Percentiles rank a stretch among this genome's conserved stretches.
Conservation (phyloP, 805 yeast genomes). For the Wickerhamomyces subpelliculosus region DNA sequence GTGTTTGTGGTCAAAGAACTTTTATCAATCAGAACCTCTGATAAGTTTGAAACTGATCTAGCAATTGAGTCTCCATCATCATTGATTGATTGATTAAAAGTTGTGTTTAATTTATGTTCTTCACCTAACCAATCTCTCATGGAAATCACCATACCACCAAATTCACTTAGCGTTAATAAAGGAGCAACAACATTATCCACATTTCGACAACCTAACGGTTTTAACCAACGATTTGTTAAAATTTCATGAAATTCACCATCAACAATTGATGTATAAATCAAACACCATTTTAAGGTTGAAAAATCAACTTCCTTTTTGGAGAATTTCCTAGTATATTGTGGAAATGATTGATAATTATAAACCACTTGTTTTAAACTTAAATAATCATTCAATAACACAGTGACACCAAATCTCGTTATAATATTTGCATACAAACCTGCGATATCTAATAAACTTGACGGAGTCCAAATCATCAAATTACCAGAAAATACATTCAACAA, state of each 20-base stretch:
- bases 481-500: conserved; percentile 82
- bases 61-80: conserved; percentile 32
- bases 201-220: conserved; percentile 78
- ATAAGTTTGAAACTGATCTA: conserved; percentile 32
- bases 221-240: conserved; percentile 81
- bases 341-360: conserved; percentile 86
- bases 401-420: conserved; percentile 62
- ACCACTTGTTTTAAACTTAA: conserved; percentile 84
- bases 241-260: conserved; percentile 92
- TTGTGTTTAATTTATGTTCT: conserved; percentile 53
- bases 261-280: conserved; percentile 80
- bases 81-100: conserved; percentile 29
- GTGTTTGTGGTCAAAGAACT: conserved; percentile 66
- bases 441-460: conserved; percentile 61
- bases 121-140: conserved; percentile 87
- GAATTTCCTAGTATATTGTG: conserved; percentile 74
- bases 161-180: conserved; percentile 79
- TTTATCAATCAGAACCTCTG: conserved; percentile 67
- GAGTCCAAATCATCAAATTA: conserved; percentile 72
- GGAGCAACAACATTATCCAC: conserved; percentile 82
- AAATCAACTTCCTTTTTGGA: conserved; percentile 70
- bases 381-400: conserved; percentile 78
- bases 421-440: conserved; percentile 86
- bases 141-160: conserved; percentile 93
- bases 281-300: conserved; percentile 78